These are phyloP conservation scores for Scytalidium lignicola DNA, from an alignment of 2,329 filamentous ascomycete genomes.

Conservation along the genomic window DNA sequence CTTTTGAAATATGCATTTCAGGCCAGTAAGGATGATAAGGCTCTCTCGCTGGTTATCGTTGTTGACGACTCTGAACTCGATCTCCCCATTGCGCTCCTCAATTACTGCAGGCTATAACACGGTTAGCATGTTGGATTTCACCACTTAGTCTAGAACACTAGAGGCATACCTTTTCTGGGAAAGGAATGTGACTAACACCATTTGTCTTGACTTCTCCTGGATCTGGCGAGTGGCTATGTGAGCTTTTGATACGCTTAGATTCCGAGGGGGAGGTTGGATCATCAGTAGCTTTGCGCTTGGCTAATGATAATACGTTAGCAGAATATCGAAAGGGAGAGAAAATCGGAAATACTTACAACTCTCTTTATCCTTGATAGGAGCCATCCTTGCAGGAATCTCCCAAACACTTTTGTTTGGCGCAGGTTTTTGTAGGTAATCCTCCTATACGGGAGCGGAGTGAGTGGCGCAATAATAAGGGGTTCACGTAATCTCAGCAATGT, in stretches of 20 bases:
- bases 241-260: slow-evolving; percentile 58
- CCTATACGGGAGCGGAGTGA: slow-evolving; percentile 27
- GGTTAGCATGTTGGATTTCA: slow-evolving; percentile 20
- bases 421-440: not conserved
- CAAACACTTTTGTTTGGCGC: not conserved
- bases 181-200: slow-evolving; percentile 57
- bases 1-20: slow-evolving; percentile 98
- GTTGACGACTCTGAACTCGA: slow-evolving; percentile 96
- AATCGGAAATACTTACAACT: slow-evolving; percentile 24
- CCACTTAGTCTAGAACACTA: not conserved
- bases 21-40: slow-evolving; percentile 86
- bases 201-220: slow-evolving; percentile 45
- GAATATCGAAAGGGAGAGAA: not conserved
- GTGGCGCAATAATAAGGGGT: slow-evolving; percentile 8
- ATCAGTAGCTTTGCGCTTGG: slow-evolving; percentile 69
- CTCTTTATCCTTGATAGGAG: slow-evolving; percentile 28
- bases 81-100: slow-evolving; percentile 89
- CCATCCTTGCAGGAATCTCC: slow-evolving; percentile 14
- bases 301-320: not conserved
- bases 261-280: slow-evolving; percentile 57
- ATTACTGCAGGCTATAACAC: slow-evolving; percentile 68
- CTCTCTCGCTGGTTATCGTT: slow-evolving; percentile 87
- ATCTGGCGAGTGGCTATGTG: slow-evolving; percentile 37
- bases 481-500: no score
- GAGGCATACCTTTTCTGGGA: slow-evolving; percentile 72